Percentiles rank a stretch among this genome's conserved stretches.
Evolutionary conservation across 306 rosid species (phyloP).

Genomic region (Prunus davidiana): DNA sequence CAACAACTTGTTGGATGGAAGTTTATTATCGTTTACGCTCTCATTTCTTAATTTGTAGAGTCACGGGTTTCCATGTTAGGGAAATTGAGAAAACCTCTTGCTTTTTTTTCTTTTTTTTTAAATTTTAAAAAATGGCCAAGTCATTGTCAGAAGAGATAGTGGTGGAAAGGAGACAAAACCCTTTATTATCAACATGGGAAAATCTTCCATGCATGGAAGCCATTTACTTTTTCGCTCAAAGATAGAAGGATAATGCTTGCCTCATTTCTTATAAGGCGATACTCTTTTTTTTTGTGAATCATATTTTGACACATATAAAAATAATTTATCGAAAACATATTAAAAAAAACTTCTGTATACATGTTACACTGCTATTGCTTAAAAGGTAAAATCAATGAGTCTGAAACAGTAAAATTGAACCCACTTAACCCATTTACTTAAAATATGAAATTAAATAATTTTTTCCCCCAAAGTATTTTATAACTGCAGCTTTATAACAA

Average conservation of each 20-base stretch:
- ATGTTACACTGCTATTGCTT: too few species aligned
- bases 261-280: fast-evolving
- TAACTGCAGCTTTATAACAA: slow-evolving; percentile 9
- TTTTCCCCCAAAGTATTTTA: background rate
- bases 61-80: slow-evolving; percentile 10
- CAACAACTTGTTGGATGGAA: background rate
- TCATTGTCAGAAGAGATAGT: slow-evolving; percentile 11
- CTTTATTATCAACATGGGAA: slow-evolving; percentile 26
- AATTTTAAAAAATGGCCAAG: background rate
- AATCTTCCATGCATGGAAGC: slow-evolving; percentile 22
- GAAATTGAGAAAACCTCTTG: slow-evolving; percentile 11
- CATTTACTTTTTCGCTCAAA: slow-evolving; percentile 1
- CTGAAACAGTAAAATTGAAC: too few species aligned
- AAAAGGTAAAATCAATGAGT: too few species aligned
- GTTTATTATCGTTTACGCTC: background rate
- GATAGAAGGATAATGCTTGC: too few species aligned
- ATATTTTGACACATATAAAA: too few species aligned
- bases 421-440: too few species aligned
- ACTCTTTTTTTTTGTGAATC: fast-evolving
- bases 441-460: background rate
- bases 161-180: slow-evolving; percentile 14
- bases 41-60: slow-evolving; percentile 24
- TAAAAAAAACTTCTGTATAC: too few species aligned
- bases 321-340: too few species aligned
- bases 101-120: too few species aligned